Evolutionary conservation across 2,329 filamentous ascomycete species (phyloP), one percentile per base, ranked within the genome.

Genomic region (Chaetomium strumarium): DNA sequence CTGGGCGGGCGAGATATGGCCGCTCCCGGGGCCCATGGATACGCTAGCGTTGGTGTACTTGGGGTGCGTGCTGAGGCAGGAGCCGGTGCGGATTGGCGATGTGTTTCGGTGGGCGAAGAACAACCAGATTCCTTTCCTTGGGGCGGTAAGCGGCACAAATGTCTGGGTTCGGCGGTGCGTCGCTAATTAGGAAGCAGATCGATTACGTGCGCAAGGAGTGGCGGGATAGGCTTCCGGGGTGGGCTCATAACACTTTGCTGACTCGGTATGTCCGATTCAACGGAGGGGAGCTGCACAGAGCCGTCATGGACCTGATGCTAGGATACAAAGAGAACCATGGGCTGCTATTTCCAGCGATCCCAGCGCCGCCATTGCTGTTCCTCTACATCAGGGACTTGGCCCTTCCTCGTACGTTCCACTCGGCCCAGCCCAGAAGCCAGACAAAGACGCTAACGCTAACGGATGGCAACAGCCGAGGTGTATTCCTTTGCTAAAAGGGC

Each of bases 21-120:
- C 75, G 44, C 62, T 81, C 60, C 90, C 91, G 1, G 81, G 73
- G 47, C 71, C 95, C 34, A 71, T 88, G 39, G 91, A 96, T 60
- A 86, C 85, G 0, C 69, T 97, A 48, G 84, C 77, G 1, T 67
- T 96, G 11, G 90, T 88, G 64, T 96, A 96, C 70, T 69, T 96
- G 33, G 91, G 83, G 1, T 83, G 83, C 36, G 63, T 93, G 42
- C 73, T 96, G 24, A 74, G 96, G 60, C 82, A 86, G 51, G 74
- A 93, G 51, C 90, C 91, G 0, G 75, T 88, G n/a, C 82, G 84
- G 19, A 72, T 92, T 8, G 85, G 83, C 11, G 88, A 95, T 58
- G 68, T 97, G 12, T 77, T 77, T 49, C 72, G 74, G 41, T 95
- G 88, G 83, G 81, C 80, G 14, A 79, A 77, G 44, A 73, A 73